Evolutionary conservation across 768 basidiomycete species (phyloP).

Genomic region (Tulasnella sp.): DNA sequence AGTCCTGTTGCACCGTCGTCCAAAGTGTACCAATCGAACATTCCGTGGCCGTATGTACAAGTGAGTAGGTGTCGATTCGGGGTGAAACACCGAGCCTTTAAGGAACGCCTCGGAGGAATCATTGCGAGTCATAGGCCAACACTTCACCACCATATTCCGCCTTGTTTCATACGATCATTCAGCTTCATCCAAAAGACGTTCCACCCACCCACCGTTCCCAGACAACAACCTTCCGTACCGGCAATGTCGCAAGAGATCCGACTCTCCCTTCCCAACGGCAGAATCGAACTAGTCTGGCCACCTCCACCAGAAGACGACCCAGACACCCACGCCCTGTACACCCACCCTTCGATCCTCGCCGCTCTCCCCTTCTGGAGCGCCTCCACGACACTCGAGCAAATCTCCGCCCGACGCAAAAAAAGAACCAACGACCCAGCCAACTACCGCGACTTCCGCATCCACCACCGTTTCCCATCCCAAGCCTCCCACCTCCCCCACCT

Average conservation of each 20-base stretch:
- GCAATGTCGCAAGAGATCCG: background rate
- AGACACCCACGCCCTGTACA: background rate
- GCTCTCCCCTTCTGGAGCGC: slow-evolving; percentile 10
- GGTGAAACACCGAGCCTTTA: too few species aligned
- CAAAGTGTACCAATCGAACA: too few species aligned
- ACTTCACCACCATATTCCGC: too few species aligned
- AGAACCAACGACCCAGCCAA: background rate
- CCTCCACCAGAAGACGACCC: slow-evolving; percentile 9
- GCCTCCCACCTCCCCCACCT: background rate
- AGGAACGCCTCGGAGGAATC: too few species aligned
- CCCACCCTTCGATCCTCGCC: slow-evolving; percentile 1
- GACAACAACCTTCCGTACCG: too few species aligned
- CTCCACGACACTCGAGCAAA: background rate
- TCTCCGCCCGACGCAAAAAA: background rate
- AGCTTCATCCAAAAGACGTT: too few species aligned
- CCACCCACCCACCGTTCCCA: too few species aligned
- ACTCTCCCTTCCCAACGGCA: slow-evolving; percentile 7
- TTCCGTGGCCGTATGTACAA: too few species aligned
- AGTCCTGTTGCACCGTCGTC: too few species aligned
- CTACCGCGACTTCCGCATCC: slow-evolving; percentile 1
- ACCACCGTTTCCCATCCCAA: background rate
- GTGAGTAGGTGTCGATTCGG: too few species aligned
- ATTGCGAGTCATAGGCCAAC: too few species aligned
- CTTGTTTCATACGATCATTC: too few species aligned
- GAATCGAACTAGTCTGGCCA: slow-evolving; percentile 10